Base-by-base conservation (phyloP, 768 basidiomycete species). In the Serpula lacrymans region DNA sequence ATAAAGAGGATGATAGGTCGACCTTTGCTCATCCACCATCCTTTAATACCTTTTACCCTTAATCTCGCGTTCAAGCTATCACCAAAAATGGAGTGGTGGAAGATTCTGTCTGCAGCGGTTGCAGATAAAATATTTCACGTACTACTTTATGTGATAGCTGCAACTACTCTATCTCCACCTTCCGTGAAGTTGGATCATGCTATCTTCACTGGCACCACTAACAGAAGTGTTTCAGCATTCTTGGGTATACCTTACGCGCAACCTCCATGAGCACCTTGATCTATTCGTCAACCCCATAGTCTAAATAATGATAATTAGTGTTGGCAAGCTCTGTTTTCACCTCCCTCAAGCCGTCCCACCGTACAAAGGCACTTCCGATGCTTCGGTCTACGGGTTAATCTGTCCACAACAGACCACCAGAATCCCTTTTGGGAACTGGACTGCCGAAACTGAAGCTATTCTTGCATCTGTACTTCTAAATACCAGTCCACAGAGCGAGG, bases 231-330 rank as follows among this genome's bases (percentile, higher is more conserved):
- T 9, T 53, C 67, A 8, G 62, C 65, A 41, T 80, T 73, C 49
- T 54, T 75, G 2, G 76, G 77, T 2, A 75, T 80, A 27, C 78
- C 77, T 1, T 80, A 73, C 40, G 77, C 75, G 11, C 46, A 69
- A 51, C 72, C 78, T 17, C 75, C 77, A 77, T 80, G 44, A 46
- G 71, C 42, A 16, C 29, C 4, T 4, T 33, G 4, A 10, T 10
- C 12, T 12, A 20, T 12, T 21, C 11, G n/a, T 10, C 25, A 14
- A 29, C 25, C 10, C 16, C 10, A 7, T 6, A 3, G 10, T 9
- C n/a, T 8, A 2, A 22, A 6, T 26, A 20, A 9, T 13, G 10
- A 7, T n/a, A n/a, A n/a, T 20, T 16, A 72, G 69, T 7, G 48
- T 59, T 13, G 66, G 66, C 8, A 52, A 65, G 35, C 57, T 70